phyloP scores from a whole-genome alignment of 768 basidiomycete genomes.

The Mycena venus region DNA sequence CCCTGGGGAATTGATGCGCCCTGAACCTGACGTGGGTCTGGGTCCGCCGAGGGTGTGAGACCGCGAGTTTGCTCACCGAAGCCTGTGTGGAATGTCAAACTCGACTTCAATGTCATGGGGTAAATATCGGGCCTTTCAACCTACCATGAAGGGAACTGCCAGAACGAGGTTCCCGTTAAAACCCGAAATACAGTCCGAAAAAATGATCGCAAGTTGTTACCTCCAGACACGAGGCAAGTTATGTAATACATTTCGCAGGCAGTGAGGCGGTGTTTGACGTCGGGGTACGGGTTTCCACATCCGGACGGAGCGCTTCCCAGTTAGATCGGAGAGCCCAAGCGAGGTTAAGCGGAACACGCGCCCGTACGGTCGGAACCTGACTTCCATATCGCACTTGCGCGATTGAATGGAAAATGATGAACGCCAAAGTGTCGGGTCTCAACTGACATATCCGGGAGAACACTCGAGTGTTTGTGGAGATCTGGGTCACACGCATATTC shows the following conservation, averaged over 20 bases:
- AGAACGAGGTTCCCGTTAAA: neutral
- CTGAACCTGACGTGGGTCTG: no score
- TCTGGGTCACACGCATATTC: neutral
- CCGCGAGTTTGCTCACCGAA: no score
- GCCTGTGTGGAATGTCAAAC: no score
- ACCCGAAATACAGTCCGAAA: neutral
- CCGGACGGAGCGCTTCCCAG: neutral
- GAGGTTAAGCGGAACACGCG: neutral
- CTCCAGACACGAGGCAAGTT: neutral
- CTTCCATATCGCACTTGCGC: neutral
- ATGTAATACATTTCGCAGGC: neutral
- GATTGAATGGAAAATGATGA: neutral
- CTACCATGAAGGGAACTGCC: no score
- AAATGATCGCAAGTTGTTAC: neutral
- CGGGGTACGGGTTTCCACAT: neutral
- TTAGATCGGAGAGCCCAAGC: neutral
- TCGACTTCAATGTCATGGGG: no score
- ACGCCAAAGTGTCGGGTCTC: neutral
- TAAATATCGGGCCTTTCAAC: no score
- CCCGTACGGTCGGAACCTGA: slow-evolving; percentile 7
- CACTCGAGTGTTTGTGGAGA: neutral
- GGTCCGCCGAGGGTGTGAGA: no score
- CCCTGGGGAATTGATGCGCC: neutral
- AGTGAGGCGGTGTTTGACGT: neutral
- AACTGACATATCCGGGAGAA: neutral